These are phyloP conservation scores for Marchantia paleacea DNA, from an alignment of 225 moss, liverwort and hornwort species.

Conservation along the genomic window DNA sequence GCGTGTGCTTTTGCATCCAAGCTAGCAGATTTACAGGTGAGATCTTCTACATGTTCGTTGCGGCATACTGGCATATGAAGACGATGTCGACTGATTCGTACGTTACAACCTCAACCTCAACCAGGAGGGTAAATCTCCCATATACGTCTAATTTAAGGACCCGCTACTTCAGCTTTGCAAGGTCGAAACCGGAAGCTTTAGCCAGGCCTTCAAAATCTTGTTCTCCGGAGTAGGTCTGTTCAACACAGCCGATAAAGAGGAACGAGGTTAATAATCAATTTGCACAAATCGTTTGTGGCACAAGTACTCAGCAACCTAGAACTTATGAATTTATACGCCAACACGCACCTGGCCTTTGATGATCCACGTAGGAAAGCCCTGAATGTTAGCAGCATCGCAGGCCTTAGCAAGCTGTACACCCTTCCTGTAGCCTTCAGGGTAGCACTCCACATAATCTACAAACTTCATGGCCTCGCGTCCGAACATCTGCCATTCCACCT, in stretches of 20 bases:
- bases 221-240: constrained; percentile 74
- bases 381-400: constrained; percentile 75
- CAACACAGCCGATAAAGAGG: background rate
- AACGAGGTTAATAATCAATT: background rate
- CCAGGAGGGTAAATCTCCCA: background rate
- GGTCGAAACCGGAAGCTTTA: constrained; percentile 56
- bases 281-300: background rate
- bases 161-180: constrained; percentile 9
- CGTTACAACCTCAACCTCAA: background rate
- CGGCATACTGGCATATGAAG: background rate
- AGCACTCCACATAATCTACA: constrained; percentile 92
- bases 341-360: constrained; percentile 81
- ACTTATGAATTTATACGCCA: background rate
- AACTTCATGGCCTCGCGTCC: constrained; percentile 95
- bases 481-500: constrained; percentile 59
- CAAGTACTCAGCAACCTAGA: too few species aligned
- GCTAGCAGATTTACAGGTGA: constrained; percentile 4
- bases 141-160: background rate
- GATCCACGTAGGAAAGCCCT: constrained; percentile 98
- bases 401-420: constrained; percentile 81
- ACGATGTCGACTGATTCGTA: constrained; percentile 3
- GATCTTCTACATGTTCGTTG: background rate
- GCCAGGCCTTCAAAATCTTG: constrained; percentile 71
- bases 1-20: background rate
- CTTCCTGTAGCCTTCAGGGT: constrained; percentile 88